phyloP scores from a whole-genome alignment of 768 basidiomycete species.

The Suillus placidus region DNA sequence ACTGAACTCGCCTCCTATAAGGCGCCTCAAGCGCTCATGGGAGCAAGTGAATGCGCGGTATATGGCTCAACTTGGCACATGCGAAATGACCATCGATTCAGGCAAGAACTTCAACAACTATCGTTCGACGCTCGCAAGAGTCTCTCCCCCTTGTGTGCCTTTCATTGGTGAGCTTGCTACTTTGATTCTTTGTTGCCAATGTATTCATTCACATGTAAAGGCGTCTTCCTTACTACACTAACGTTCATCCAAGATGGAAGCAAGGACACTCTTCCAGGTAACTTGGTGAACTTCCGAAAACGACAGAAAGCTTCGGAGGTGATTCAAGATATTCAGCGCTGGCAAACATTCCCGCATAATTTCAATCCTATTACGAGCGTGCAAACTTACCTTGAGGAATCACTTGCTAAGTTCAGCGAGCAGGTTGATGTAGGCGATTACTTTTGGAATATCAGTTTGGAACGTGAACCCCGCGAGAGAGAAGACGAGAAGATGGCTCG shows the following conservation, averaged over 20 bases:
- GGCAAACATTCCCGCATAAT: conserved; percentile 92
- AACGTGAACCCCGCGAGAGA: conserved; percentile 90
- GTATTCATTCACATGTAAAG: conserved; percentile 42
- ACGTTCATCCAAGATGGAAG: conserved; percentile 99
- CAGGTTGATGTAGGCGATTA: conserved; percentile 70
- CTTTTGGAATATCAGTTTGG: conserved; percentile 85
- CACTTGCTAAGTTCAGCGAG: conserved; percentile 70
- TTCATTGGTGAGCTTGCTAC: conserved; percentile 74
- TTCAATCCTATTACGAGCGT: conserved; percentile 69
- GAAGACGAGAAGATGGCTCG: conserved; percentile 98
- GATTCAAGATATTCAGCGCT: conserved; percentile 94
- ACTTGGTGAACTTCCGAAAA: conserved; percentile 93
- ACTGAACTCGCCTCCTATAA: conserved; percentile 90
- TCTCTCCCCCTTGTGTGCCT: conserved; percentile 93
- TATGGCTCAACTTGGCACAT: conserved; percentile 70
- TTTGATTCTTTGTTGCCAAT: background rate
- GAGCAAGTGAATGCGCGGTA: conserved; percentile 80
- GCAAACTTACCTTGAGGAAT: conserved; percentile 76
- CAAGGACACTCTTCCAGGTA: conserved; percentile 76
- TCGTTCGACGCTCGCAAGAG: conserved; percentile 76
- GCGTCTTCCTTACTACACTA: conserved; percentile 92
- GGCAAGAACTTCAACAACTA: conserved; percentile 96
- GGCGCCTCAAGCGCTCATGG: conserved; percentile 91
- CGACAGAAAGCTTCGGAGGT: conserved; percentile 95
- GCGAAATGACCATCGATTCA: conserved; percentile 90